Conservation (phyloP, 257 asterid genomes). For the Perilla frutescens region DNA sequence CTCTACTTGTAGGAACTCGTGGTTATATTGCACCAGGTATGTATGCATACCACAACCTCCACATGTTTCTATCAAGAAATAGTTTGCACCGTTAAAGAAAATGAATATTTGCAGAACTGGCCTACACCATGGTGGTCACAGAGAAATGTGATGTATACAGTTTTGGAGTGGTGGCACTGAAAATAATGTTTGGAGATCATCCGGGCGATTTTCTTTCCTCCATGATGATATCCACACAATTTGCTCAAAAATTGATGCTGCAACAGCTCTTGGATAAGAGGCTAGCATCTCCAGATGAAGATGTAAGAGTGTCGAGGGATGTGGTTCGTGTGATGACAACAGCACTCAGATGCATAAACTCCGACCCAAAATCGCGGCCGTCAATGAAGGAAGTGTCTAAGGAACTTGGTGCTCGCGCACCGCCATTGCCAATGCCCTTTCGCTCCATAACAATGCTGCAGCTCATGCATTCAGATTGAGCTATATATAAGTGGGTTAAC, state of each 20-base stretch:
- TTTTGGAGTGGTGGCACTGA: conserved; percentile 43
- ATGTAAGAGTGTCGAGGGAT: neutral
- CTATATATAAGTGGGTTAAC: too few relatives aligned
- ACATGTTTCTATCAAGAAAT: too few relatives aligned
- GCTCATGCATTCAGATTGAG: neutral
- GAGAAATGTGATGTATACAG: conserved; percentile 43
- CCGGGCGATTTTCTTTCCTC: conserved; percentile 30
- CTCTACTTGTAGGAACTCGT: too few relatives aligned
- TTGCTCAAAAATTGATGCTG: neutral
- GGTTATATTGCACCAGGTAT: too few relatives aligned
- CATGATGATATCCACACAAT: neutral
- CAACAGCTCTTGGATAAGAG: conserved; percentile 6
- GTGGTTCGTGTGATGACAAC: neutral
- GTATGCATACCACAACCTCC: too few relatives aligned
- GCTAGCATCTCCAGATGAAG: neutral
- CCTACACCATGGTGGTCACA: conserved; percentile 38
- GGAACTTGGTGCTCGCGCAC: neutral
- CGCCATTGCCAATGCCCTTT: conserved; percentile 23
- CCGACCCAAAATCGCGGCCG: conserved; percentile 17
- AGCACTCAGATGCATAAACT: neutral
- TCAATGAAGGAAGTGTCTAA: conserved; percentile 16
- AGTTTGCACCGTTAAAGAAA: too few relatives aligned
- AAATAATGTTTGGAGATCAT: conserved; percentile 38
- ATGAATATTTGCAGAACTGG: conserved; percentile 23
- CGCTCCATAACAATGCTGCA: neutral